Percentiles rank a stretch among this genome's conserved stretches.
Evolutionary conservation across 2,329 filamentous ascomycete species (phyloP).

Genomic region (Fusarium xyrophilum): DNA sequence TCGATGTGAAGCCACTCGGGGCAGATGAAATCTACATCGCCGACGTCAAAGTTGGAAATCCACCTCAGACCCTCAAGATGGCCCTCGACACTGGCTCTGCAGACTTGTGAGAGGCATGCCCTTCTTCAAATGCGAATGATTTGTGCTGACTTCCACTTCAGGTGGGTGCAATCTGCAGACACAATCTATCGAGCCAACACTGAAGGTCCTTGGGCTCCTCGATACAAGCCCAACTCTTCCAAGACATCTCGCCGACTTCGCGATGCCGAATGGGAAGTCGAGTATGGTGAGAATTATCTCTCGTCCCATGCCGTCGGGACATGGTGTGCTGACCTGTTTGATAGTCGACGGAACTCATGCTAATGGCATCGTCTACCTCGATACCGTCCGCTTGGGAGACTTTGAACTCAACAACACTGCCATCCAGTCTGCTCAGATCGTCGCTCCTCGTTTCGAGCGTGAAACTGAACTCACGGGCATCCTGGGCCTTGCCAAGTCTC

Average conservation of each 20-base stretch:
- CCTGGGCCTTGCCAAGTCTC: conserved; percentile 58
- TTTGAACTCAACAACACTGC: conserved; percentile 54
- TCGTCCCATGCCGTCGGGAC: not conserved
- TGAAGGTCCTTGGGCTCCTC: conserved; percentile 48
- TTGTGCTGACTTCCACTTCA: conserved; percentile 37
- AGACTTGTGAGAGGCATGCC: conserved; percentile 64
- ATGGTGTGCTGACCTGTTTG: not conserved
- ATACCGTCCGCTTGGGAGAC: conserved; percentile 56
- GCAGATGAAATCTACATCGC: conserved; percentile 54
- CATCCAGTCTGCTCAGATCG: conserved; percentile 56
- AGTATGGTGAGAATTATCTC: conserved; percentile 54
- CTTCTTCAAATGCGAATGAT: not conserved
- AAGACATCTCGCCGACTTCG: conserved; percentile 51
- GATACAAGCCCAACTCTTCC: conserved; percentile 56
- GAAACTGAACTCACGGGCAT: conserved; percentile 57
- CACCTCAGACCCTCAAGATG: conserved; percentile 55
- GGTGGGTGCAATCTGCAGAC: conserved; percentile 63
- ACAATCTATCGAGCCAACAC: conserved; percentile 48
- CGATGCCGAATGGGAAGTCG: conserved; percentile 57
- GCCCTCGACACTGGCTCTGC: conserved; percentile 63
- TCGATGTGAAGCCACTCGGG: conserved; percentile 48
- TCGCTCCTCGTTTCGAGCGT: conserved; percentile 53
- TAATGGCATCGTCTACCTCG: conserved; percentile 58
- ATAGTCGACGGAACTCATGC: conserved; percentile 55
- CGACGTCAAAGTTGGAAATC: conserved; percentile 55